Conservation (phyloP, 495 filamentous ascomycete genomes). For the Poronia punctata region DNA sequence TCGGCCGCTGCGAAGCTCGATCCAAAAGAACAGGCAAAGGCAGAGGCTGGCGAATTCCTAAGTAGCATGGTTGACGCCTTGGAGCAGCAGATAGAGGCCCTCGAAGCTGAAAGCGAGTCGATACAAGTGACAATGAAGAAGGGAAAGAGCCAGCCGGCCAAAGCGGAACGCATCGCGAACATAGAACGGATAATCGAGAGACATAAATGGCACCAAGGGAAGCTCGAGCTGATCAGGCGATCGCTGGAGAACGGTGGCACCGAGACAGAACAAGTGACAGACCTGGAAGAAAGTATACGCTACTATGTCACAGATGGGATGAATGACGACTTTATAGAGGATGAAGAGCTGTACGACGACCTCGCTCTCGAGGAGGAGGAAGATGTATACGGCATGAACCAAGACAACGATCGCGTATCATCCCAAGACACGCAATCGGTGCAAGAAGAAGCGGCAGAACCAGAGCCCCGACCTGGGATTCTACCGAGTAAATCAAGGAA, state of each 20-base stretch:
- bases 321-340: slow-evolving; percentile 81
- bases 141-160: slow-evolving; percentile 74
- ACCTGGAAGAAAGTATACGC: slow-evolving; percentile 82
- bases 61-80: slow-evolving; percentile 85
- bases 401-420: slow-evolving; percentile 78
- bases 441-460: slow-evolving; percentile 71
- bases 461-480: slow-evolving; percentile 48
- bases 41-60: slow-evolving; percentile 78
- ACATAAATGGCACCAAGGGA: slow-evolving; percentile 93
- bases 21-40: slow-evolving; percentile 88
- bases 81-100: slow-evolving; percentile 81
- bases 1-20: slow-evolving; percentile 86
- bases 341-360: slow-evolving; percentile 90
- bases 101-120: slow-evolving; percentile 85
- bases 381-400: slow-evolving; percentile 69
- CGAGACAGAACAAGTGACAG: slow-evolving; percentile 75
- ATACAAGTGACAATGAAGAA: slow-evolving; percentile 89
- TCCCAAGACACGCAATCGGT: slow-evolving; percentile 93
- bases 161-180: slow-evolving; percentile 79
- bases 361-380: slow-evolving; percentile 88
- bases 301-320: slow-evolving; percentile 92
- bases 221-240: slow-evolving; percentile 83
- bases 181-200: slow-evolving; percentile 78
- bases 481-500: slow-evolving; percentile 48
- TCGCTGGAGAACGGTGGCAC: slow-evolving; percentile 88